Evolutionary conservation across 352 stramenopile genomes (phyloP), one percentile per base, ranked within the genome.

Genomic region (Pythium rishiriense): DNA sequence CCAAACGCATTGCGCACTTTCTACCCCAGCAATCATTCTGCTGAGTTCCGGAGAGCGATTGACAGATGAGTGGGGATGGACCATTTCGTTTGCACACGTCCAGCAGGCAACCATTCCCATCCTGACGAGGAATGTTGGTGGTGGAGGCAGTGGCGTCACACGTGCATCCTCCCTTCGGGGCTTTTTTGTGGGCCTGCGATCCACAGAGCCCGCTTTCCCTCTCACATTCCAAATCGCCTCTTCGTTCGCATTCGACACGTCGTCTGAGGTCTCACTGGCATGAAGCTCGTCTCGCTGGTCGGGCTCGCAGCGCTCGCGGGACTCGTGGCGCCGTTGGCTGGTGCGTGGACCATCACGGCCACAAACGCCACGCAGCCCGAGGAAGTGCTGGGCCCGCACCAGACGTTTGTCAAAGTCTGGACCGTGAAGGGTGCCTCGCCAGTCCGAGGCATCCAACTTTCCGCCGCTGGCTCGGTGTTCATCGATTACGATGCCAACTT

Each of bases 341-440:
- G 22, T 14, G 54, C 55, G 7, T 69, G 62, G 62, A 64, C 54
- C 39, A 69, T 69, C 55, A 56, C 62, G 39, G 46, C 54, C 8
- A 25, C 62, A 0, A 53, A 64, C n/a, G 54, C 62, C 17, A 60
- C 42, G 21, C 21, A 65, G 21, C 25, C 58, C 9, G 51, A 62
- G n/a, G 43, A 62, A 10, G 42, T 66, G 6, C 9, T 60, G 12
- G 58, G 51, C 37, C 28, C 50, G 33, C 52, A 71, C 41, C 64
- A 64, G 39, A 24, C 56, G 21, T 64, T 56, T 29, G 22, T 56
- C 50, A 71, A 66, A 37, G 45, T 56, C 7, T 71, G 50, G 57
- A 66, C 53, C 10, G 52, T 70, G 17, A 35, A 11, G 15, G 54
- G 65, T 28, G 46, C 35, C 10, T 22, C 61, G 28, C 31, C 58